Conservation (phyloP, 2,329 filamentous ascomycete genomes). For the Diaporthe nobilis region DNA sequence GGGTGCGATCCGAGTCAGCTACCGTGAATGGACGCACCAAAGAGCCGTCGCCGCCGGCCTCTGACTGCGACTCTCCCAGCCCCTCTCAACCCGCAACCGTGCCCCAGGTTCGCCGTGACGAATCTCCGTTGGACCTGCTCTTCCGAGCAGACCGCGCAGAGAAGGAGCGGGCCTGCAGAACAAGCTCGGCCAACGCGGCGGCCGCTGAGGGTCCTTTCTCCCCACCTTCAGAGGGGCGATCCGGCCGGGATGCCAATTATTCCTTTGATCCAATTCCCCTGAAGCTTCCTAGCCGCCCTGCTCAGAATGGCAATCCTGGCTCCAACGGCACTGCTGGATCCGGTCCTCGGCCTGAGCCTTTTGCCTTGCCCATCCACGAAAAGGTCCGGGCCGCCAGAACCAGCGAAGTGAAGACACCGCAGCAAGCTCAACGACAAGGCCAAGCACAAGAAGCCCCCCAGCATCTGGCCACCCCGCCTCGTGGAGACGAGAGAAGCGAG, state of each 20-base stretch:
- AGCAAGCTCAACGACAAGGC: not conserved
- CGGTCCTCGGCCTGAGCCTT: constrained; percentile 15
- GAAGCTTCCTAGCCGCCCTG: constrained; percentile 44
- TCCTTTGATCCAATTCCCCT: constrained; percentile 42
- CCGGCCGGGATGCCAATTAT: constrained; percentile 45
- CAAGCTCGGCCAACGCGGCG: constrained; percentile 63
- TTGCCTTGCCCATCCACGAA: constrained; percentile 34
- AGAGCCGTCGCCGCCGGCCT: constrained; percentile 67
- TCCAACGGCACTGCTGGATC: constrained; percentile 16
- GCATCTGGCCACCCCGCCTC: constrained; percentile 34
- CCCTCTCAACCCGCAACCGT: constrained; percentile 56
- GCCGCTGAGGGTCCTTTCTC: constrained; percentile 62
- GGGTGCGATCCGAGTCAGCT: constrained; percentile 38
- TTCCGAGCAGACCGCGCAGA: constrained; percentile 90
- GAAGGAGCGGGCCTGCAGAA: constrained; percentile 72
- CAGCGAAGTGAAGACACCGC: constrained; percentile 17
- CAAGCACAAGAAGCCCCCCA: constrained; percentile 11
- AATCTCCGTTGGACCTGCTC: constrained; percentile 89
- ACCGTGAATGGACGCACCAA: constrained; percentile 49
- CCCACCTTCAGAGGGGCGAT: constrained; percentile 58
- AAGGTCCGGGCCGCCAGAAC: constrained; percentile 6
- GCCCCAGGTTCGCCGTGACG: constrained; percentile 58
- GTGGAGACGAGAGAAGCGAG: constrained; percentile 36
- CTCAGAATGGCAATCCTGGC: constrained; percentile 47
- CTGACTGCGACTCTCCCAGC: constrained; percentile 65